Evolutionary conservation across 2,329 filamentous ascomycete genomes (phyloP), one percentile per base, ranked within the genome.

Genomic region (Fusarium vanettenii): DNA sequence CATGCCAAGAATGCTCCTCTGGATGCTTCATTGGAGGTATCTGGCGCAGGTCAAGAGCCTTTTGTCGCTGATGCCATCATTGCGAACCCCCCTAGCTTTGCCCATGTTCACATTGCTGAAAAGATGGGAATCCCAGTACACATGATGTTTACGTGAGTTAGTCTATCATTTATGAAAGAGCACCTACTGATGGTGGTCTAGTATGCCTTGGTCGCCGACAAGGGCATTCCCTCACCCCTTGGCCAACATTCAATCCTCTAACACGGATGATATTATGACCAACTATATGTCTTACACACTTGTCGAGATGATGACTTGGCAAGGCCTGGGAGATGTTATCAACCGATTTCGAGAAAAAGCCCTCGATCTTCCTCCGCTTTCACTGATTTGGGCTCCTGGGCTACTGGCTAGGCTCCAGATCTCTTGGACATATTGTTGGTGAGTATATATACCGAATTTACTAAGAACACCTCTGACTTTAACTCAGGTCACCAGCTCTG

Each of bases 241-340:
- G 27, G 94, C 95, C 0, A 96, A 97, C 73, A 92, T 97, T 66
- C 89, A 94, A 72, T 91, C 91, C 2, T 91, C 92, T 1, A 94
- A 95, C 76, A 92, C 93, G 1, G 94, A 97, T 77, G 87, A 90
- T 6, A 90, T 90, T n/a, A 88, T 94, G 68, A 93, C 94, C 1
- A 97, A 97, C 77, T 96, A 94, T 79, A 87, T 97, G 66, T 94
- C 93, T 0, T 98, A 97, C 78, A 91, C 92, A 0, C 86, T 97
- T 22, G 93, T 97, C 3, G 95, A 98, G 76, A 94, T 97, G 89
- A 91, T 98, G 88, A 95, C 95, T 13, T 97, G 95, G 95, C 95
- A 98, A 83, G 95, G 95, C 0, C 85, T 98, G 5, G 95, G 95
- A 41, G 95, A 98, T 82, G 87, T 98, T 7, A 96, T 98, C 80